Evolutionary conservation across 306 rosid species (phyloP).

Genomic region (Luffa aegyptiaca): DNA sequence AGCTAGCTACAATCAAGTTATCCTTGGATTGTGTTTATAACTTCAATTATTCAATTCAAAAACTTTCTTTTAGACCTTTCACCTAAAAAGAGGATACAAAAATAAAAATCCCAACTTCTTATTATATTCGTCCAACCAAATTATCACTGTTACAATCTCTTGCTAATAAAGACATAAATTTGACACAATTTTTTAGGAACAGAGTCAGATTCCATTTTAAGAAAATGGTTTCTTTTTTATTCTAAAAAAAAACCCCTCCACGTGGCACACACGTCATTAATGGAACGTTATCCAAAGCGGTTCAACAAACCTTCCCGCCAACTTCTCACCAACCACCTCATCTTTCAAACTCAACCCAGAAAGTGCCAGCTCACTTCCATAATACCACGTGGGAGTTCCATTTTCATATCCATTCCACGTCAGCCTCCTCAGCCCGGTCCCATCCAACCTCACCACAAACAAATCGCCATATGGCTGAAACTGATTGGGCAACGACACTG

Average conservation of each 20-base stretch:
- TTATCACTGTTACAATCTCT: not conserved
- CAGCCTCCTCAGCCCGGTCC: slow-evolving; percentile 70
- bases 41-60: too few species aligned
- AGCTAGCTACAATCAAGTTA: too few species aligned
- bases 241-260: not conserved
- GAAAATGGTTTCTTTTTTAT: not conserved
- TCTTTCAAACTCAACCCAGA: slow-evolving; percentile 7
- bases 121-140: not conserved
- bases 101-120: too few species aligned
- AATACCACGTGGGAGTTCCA: slow-evolving; percentile 69
- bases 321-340: slow-evolving; percentile 25
- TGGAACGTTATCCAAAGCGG: slow-evolving; percentile 59
- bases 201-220: not conserved
- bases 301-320: slow-evolving; percentile 53
- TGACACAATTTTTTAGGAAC: not conserved
- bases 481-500: slow-evolving; percentile 68
- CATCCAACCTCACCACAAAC: slow-evolving; percentile 51
- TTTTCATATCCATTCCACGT: slow-evolving; percentile 68
- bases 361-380: slow-evolving; percentile 18
- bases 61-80: too few species aligned
- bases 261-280: not conserved
- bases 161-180: not conserved
- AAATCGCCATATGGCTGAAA: slow-evolving; percentile 91
- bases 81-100: too few species aligned
- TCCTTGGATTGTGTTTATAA: too few species aligned